Base-by-base conservation (phyloP, 352 stramenopile species). In the Saprolegnia parasitica region DNA sequence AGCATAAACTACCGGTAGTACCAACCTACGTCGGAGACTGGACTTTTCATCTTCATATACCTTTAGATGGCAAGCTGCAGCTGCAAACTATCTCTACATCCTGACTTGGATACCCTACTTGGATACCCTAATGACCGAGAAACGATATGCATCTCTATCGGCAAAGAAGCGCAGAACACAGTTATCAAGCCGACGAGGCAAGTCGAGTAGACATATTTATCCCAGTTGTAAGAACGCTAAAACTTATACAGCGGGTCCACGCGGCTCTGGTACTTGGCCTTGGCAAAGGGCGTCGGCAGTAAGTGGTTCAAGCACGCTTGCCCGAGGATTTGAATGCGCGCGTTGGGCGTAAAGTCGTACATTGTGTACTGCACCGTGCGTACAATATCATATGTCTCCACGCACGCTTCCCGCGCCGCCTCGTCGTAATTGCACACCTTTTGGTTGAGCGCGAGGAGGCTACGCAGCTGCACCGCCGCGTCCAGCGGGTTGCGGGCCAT, bases 241-340 rank as follows among this genome's bases (percentile, higher is more conserved):
- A 89, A 58, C 55, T 89, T 86, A 58, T 80, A 93, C 56, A 90
- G 89, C 54, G 83, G 81, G 54, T 93, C 81, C 37, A 93, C 79
- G 52, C 85, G 86, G 10, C 80, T 67, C 71, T 87, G 88, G 79
- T 92, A 92, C 50, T 75, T 71, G 35, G 81, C 81, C 56, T 86
- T 85, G 10, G 83, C 81, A 56, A 83, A 92, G 16, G 84, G 80
- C 0, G 74, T 86, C 9, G 84, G 84, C 1, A 92, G 68, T 9
- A 92, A 71, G 50, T 88, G 86, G 1, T 65, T 60, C 16, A 92
- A 70, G 5, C 84, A 66, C 21, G 65, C 62, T 56, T 87, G 78
- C 0, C 82, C 84, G 4, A 90, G 71, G 35, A 90, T 56, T 61
- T 92, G 84, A 13, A 92, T 67, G 40, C 81, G 81, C 50, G 79